These are phyloP conservation scores for Leccinum sublutescens DNA, from an alignment of 768 basidiomycete genomes.

Conservation along the genomic window DNA sequence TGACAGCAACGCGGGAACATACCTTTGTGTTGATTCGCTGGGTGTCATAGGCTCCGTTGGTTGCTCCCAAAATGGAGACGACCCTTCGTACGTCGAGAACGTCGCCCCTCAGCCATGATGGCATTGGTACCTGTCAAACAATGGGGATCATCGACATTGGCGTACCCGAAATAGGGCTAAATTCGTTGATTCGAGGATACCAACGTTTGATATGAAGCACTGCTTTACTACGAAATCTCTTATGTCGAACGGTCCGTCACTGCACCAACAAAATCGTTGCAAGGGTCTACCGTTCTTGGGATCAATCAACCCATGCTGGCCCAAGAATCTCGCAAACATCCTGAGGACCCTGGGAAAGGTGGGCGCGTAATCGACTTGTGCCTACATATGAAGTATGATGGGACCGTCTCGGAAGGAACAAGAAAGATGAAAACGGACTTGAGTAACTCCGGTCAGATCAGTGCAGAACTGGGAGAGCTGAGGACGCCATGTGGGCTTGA, in stretches of 20 bases:
- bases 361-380: constrained; percentile 77
- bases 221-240: constrained; percentile 88
- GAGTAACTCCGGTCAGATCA: constrained; percentile 85
- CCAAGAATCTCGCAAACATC: constrained; percentile 64
- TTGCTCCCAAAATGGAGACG: constrained; percentile 46
- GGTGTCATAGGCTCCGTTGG: constrained; percentile 7
- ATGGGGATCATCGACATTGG: constrained; percentile 6
- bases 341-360: constrained; percentile 68
- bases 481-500: constrained; percentile 85
- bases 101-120: constrained; percentile 70
- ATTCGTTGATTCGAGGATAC: constrained; percentile 21
- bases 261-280: constrained; percentile 76
- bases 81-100: constrained; percentile 70
- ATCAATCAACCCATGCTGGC: constrained; percentile 68
- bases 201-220: constrained; percentile 80
- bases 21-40: constrained; percentile 18
- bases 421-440: constrained; percentile 52
- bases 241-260: constrained; percentile 80
- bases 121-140: constrained; percentile 55
- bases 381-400: constrained; percentile 42
- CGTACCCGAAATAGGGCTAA: constrained; percentile 6
- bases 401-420: neutral
- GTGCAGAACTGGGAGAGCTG: constrained; percentile 81
- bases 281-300: constrained; percentile 52
- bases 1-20: neutral